phyloP scores from a whole-genome alignment of 345 rosid genomes.

The Acer campestre region DNA sequence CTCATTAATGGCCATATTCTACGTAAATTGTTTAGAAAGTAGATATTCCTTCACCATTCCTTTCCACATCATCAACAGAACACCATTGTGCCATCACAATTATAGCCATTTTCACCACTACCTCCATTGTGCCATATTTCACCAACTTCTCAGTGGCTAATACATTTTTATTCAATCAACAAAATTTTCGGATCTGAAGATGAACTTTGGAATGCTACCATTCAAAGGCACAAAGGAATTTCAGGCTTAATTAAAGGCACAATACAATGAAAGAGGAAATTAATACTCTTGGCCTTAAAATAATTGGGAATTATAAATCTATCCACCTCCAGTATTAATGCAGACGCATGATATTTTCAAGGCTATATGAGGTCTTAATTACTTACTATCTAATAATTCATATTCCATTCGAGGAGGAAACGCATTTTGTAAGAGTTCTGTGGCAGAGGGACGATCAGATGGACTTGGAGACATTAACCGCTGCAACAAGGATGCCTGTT shows the following conservation, averaged over 20 bases:
- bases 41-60: not conserved
- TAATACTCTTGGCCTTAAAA: too few relatives aligned
- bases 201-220: not conserved
- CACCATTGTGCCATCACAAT: not conserved
- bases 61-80: not conserved
- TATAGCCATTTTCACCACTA: not conserved
- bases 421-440: slow-evolving; percentile 74
- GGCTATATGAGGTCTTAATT: not conserved
- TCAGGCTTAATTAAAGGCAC: not conserved
- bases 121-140: not conserved
- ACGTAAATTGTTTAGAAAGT: not conserved
- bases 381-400: slow-evolving; percentile 85
- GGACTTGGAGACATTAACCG: slow-evolving; percentile 90
- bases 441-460: slow-evolving; percentile 95
- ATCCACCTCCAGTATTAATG: not conserved
- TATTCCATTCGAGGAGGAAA: slow-evolving; percentile 95
- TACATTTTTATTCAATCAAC: not conserved
- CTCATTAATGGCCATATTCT: not conserved
- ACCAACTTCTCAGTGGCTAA: not conserved
- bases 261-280: not conserved
- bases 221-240: not conserved
- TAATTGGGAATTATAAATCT: too few relatives aligned
- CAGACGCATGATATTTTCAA: slow-evolving; percentile 5
- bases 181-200: not conserved
- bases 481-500: slow-evolving; percentile 77